Base-by-base conservation (phyloP, 225 moss, liverwort and hornwort genomes). In the Pseudisothecium myosuroides region DNA sequence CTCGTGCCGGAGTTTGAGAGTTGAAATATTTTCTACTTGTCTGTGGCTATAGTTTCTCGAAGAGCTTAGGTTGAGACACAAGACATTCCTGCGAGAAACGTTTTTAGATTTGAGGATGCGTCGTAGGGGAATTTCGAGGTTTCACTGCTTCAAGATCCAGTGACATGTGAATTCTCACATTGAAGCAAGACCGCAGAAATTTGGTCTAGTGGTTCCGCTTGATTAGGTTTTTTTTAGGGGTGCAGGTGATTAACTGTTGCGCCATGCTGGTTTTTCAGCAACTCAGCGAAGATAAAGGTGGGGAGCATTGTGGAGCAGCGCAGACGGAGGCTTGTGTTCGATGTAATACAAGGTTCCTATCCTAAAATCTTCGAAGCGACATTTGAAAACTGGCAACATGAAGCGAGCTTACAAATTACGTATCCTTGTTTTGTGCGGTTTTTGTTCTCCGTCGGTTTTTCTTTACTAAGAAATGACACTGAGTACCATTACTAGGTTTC, bases 381-480 rank as follows among this genome's bases (percentile, higher is more conserved):
- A 76, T 75, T 87, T 84, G 77, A 87, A 63, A 66, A 86, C 85
- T 92, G 94, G 94, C 97, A 97, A 90, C 94, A 97, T 97, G 98
- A 97, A 98, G 92, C 95, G 98, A 95, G 97, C 98, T 93, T 98
- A 98, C 95, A 98, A 98, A 97, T 93, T 98, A 90, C 98, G 98
- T 98, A 98, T 98, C 98, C 98, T 96, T 86, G 36, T 82, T 82
- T 68, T 79, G 83, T 83, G 73, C 36, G 78, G 24, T 52, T 60
- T 43, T 74, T 75, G 76, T 79, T 85, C 73, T 73, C 60, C 52
- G 52, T 83, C 26, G n/a, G 60, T 29, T 69, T 52, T 80, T 89
- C 54, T 63, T 78, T 31, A 60, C n/a, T 59, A 66, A 59, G 86
- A 67, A 54, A 55, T 83, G 45, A 36, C 52, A 15, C 76, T 72